Base-by-base conservation (phyloP, 2,329 filamentous ascomycete species). In the Aspergillus floridensis region DNA sequence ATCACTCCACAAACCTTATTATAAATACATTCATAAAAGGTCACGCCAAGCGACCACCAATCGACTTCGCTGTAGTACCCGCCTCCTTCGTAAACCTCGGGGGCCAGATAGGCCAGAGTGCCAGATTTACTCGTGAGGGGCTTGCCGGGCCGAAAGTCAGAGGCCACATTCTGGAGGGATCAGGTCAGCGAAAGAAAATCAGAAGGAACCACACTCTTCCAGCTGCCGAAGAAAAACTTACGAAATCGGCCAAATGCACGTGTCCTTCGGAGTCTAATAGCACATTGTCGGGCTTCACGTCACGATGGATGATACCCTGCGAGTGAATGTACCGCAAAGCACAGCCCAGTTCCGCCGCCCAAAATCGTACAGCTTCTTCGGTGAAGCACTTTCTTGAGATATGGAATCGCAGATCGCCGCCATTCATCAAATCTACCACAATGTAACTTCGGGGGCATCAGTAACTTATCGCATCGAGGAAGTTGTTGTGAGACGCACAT, bases 1-100 rank as follows among this genome's bases (percentile, higher is more conserved):
- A 7, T 19, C n/a, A 14, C 5, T 24, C 24, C 53, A 54, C 82
- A 55, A 77, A 92, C 92, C 88, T 96, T 98, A 80, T 96, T 96
- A 80, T 98, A 99, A 65, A 99, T 97, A 83, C 95, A 98, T 76
- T 99, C 95, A 76, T 97, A 99, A 76, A 98, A 98, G n/a, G 96
- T 84, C 49, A 99, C 95, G 52, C 95, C 95, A 22, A 99, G 79
- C 5, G 95, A 98, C 95, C 95, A 99, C 95, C 95, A 99, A 74
- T 99, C 95, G 47, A 95, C 93, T 68, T 95, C 91, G 50, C 88
- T 87, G 61, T 90, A 88, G 72, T 99, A 99, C 44, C 95, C 95
- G 62, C 87, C 88, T 52, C 93, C 93, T 65, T 88, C 85, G 71
- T 98, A 99, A 2, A 98, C 95, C 75, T 99, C 95, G 4, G 95